A percentile compares a stretch with the other conserved stretches of the same genome.
phyloP scores from a whole-genome alignment of 169 alveolate genomes.

The Perkinsus marinus region DNA sequence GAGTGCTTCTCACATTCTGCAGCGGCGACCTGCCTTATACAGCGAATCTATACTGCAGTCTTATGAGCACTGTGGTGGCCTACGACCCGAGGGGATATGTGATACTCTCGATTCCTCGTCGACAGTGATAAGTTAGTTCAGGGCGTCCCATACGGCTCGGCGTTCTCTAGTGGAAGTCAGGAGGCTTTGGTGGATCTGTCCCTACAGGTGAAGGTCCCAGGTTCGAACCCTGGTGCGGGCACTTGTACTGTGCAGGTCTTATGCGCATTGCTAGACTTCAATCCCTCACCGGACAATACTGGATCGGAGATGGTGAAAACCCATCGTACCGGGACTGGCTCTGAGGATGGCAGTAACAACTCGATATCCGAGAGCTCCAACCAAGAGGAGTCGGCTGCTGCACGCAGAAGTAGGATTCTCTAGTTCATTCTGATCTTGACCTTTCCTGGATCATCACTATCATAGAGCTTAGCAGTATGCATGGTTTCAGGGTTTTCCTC shows the following conservation, averaged over 20 bases:
- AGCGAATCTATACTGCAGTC: background rate
- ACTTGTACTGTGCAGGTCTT: background rate
- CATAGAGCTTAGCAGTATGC: too few species aligned
- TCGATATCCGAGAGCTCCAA: background rate
- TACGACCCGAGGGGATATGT: background rate
- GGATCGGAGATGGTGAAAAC: background rate
- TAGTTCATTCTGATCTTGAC: too few species aligned
- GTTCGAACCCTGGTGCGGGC: background rate
- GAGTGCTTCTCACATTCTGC: background rate
- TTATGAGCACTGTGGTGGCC: background rate
- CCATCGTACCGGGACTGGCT: background rate
- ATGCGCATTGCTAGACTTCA: background rate
- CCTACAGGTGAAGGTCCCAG: background rate
- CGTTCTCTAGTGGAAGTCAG: background rate
- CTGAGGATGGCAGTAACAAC: background rate
- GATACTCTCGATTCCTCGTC: too few species aligned
- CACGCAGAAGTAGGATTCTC: background rate
- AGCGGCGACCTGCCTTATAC: constrained; percentile 12
- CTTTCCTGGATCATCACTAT: too few species aligned
- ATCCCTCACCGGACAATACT: background rate
- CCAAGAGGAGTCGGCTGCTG: background rate
- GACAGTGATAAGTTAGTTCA: too few species aligned
- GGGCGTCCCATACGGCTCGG: background rate
- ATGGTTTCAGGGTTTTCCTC: background rate
- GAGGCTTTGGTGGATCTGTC: background rate